These are phyloP conservation scores for Pseudogymnoascus destructans DNA, from an alignment of 2,329 filamentous ascomycete species.

Conservation along the genomic window DNA sequence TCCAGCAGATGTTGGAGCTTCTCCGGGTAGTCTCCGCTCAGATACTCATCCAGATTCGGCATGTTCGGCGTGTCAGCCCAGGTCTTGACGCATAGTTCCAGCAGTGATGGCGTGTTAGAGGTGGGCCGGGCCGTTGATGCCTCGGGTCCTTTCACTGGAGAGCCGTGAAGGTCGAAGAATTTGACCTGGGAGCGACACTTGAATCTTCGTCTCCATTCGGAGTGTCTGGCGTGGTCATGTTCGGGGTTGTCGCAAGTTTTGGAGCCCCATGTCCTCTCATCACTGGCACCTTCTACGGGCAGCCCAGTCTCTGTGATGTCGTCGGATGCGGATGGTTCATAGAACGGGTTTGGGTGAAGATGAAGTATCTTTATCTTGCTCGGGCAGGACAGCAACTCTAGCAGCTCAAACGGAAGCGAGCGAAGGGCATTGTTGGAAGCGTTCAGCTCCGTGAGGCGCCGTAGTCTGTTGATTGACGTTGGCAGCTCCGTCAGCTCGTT, in stretches of 20 bases:
- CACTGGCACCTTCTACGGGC: background rate
- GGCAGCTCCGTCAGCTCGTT: constrained; percentile 51
- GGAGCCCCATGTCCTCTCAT: background rate
- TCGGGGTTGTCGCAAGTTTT: background rate
- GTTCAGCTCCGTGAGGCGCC: constrained; percentile 49
- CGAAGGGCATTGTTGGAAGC: constrained; percentile 49
- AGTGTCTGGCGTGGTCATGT: constrained; percentile 5
- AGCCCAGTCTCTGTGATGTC: background rate
- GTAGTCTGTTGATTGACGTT: constrained; percentile 42
- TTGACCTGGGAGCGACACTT: constrained; percentile 22
- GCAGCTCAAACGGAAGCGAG: constrained; percentile 48
- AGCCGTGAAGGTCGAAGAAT: constrained; percentile 22
- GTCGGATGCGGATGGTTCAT: constrained; percentile 27
- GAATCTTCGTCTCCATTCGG: constrained; percentile 20
- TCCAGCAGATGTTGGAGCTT: constrained; percentile 17
- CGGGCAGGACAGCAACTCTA: constrained; percentile 38
- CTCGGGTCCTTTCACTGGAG: constrained; percentile 20
- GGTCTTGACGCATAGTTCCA: constrained; percentile 22
- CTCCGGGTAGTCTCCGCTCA: constrained; percentile 18
- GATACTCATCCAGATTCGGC: constrained; percentile 16
- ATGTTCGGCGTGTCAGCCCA: constrained; percentile 19
- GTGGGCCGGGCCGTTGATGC: constrained; percentile 14
- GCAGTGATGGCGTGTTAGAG: constrained; percentile 23
- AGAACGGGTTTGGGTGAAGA: constrained; percentile 51
- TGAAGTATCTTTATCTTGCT: constrained; percentile 39